Evolutionary conservation across 2,329 filamentous ascomycete genomes (phyloP), one percentile per base, ranked within the genome.

Genomic region (Pleomassaria siparia): DNA sequence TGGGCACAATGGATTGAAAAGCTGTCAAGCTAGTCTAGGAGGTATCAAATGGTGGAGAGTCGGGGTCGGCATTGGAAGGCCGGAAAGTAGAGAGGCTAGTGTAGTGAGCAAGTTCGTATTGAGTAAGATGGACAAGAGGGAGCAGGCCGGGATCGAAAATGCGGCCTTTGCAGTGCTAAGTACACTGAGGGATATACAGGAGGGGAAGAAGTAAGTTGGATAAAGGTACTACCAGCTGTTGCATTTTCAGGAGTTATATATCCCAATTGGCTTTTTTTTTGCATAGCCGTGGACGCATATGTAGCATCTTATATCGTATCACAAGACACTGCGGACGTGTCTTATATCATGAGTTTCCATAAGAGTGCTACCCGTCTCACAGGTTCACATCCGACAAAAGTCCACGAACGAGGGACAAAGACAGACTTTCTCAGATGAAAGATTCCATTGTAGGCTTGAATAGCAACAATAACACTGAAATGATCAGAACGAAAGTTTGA

Each of bases 61-160:
- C 42, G 86, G 88, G 0, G 75, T 97, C 11, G 94, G 94, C 0
- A 96, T 97, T 72, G 91, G 89, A n/a, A 76, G 94, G 37, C 92
- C 92, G 0, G 76, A 74, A 37, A 85, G 80, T 53, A 79, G 91
- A 53, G 85, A 89, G 41, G 75, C 77, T 18, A 73, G 75, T 30
- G 82, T 81, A 2, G 91, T 97, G 9, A 82, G 85, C 35, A 75
- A 82, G 20, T 95, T 92, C 74, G 91, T 97, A 35, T 73, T 97
- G 57, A 78, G 78, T 47, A 82, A 83, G 60, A 84, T 94, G 76
- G 79, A 76, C 9, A 25, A 28, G 0, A 46, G 43, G 32, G 64
- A 71, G 66, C 16, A 66, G 74, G 12, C 30, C 40, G 56, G 50
- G 36, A 69, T 89, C 35, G 77, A 80, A 50, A 70, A 60, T 28